These are phyloP conservation scores for Hypoxylon fuscum DNA, from an alignment of 495 filamentous ascomycete genomes.

Conservation along the genomic window DNA sequence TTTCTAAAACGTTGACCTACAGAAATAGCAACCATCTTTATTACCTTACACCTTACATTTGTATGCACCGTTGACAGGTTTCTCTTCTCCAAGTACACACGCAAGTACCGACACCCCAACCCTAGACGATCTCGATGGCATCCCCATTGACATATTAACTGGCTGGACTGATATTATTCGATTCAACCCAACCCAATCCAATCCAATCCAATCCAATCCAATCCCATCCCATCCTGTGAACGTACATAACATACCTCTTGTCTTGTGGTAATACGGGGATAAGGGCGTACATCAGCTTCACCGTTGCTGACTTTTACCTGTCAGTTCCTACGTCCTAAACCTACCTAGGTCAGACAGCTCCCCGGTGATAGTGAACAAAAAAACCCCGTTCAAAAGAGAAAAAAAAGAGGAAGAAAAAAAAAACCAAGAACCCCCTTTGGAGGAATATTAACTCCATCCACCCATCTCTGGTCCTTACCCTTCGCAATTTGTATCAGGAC, in stretches of 20 bases:
- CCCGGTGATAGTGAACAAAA: slow-evolving; percentile 8
- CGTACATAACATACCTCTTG: no score
- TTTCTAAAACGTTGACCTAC: slow-evolving; percentile 15
- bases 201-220: slow-evolving; percentile 7
- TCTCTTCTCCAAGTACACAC: no score
- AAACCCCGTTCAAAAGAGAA: slow-evolving; percentile 2
- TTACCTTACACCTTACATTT: slow-evolving; percentile 19
- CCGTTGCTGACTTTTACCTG: slow-evolving; percentile 13
- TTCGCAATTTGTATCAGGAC: slow-evolving; percentile 27
- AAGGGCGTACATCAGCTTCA: neutral
- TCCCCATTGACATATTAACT: slow-evolving; percentile 15
- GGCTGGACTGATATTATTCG: no score
- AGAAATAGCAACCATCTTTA: slow-evolving; percentile 28
- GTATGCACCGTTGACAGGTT: no score
- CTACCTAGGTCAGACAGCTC: slow-evolving; percentile 18
- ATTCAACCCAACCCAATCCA: slow-evolving; percentile 14
- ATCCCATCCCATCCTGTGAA: no score
- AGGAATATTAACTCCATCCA: slow-evolving; percentile 5
- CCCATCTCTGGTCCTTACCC: slow-evolving; percentile 3
- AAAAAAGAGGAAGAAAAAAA: neutral
- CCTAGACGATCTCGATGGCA: slow-evolving; percentile 15
- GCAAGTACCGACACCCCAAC: slow-evolving; percentile 19
- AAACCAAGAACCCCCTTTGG: neutral
- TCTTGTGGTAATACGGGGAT: no score
- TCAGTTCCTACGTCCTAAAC: slow-evolving; percentile 4